Conservation (phyloP, 2,329 filamentous ascomycete genomes). For the Calonectria honghensis region DNA sequence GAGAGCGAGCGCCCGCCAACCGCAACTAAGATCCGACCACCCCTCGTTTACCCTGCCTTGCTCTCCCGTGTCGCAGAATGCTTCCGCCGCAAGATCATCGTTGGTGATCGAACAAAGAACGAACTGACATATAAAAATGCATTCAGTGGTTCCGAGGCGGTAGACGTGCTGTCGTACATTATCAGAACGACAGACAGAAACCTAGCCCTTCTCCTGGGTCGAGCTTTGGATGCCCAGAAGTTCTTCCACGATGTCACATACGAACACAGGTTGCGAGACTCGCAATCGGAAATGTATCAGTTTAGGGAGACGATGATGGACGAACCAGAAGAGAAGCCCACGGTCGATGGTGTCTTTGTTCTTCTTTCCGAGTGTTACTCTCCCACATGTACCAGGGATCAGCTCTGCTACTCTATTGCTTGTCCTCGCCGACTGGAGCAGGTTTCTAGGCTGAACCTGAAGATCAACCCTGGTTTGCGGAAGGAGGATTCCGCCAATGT, state of each 20-base stretch:
- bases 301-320: slow-evolving; percentile 96
- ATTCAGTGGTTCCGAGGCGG: slow-evolving; percentile 95
- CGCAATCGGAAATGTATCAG: slow-evolving; percentile 95
- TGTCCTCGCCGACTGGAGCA: slow-evolving; percentile 95
- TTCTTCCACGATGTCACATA: slow-evolving; percentile 99
- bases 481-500: slow-evolving; percentile 73
- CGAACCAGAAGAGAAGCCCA: slow-evolving; percentile 80
- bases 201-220: slow-evolving; percentile 90
- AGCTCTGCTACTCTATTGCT: slow-evolving; percentile 97
- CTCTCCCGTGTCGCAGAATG: slow-evolving; percentile 95
- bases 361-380: slow-evolving; percentile 98
- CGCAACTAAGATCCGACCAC: slow-evolving; percentile 79
- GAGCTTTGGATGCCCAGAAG: slow-evolving; percentile 96
- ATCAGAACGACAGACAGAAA: slow-evolving; percentile 98
- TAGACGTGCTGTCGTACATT: slow-evolving; percentile 96
- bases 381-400: slow-evolving; percentile 95
- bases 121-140: slow-evolving; percentile 97
- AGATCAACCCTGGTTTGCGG: slow-evolving; percentile 91
- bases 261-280: slow-evolving; percentile 95
- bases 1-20: slow-evolving; percentile 74
- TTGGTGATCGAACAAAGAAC: slow-evolving; percentile 95
- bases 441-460: slow-evolving; percentile 94
- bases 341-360: slow-evolving; percentile 96
- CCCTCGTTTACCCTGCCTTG: slow-evolving; percentile 94
- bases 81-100: slow-evolving; percentile 90